Evolutionary conservation across 768 basidiomycete genomes (phyloP), one percentile per base, ranked within the genome.

Genomic region (Collybiopsis luxurians): DNA sequence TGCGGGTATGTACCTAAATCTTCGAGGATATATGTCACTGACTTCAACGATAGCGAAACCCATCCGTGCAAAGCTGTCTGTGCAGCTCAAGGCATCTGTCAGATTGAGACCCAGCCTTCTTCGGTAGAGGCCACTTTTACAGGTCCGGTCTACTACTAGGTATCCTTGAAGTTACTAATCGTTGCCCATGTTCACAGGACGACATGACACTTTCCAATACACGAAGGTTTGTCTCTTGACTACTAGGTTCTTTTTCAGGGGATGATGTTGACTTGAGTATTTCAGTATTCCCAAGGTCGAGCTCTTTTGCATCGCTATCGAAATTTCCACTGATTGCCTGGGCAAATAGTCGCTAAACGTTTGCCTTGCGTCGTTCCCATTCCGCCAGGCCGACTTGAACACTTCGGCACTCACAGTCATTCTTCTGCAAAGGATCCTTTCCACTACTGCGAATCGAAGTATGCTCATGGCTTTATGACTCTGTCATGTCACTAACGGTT

Each of bases 121-220:
- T 80, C 83, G 0, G 77, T 87, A 31, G 80, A 85, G 61, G 81
- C 83, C 4, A 85, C 82, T 0, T 87, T 86, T 60, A 79, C 77
- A 0, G 86, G 85, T n/a, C n/a, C n/a, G n/a, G n/a, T n/a, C n/a
- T n/a, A n/a, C n/a, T n/a, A n/a, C n/a, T n/a, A n/a, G n/a, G n/a
- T n/a, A n/a, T n/a, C n/a, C n/a, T n/a, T n/a, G n/a, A n/a, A n/a
- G n/a, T n/a, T n/a, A n/a, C n/a, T n/a, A n/a, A n/a, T n/a, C n/a
- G n/a, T n/a, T n/a, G n/a, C n/a, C 83, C 4, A 85, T 82, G 0
- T 87, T 86, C 60, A 79, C 77, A 0, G 86, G 85, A 0, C 71
- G 67, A 56, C 80, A 85, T 48, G 81, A 84, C 57, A 83, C 78
- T 0, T 87, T 85, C 61, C 78, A 82, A 62, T 87, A 83, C 50